Evolutionary conservation across 345 rosid species (phyloP), one percentile per base, ranked within the genome.

Genomic region (Leavenworthia alabamica): DNA sequence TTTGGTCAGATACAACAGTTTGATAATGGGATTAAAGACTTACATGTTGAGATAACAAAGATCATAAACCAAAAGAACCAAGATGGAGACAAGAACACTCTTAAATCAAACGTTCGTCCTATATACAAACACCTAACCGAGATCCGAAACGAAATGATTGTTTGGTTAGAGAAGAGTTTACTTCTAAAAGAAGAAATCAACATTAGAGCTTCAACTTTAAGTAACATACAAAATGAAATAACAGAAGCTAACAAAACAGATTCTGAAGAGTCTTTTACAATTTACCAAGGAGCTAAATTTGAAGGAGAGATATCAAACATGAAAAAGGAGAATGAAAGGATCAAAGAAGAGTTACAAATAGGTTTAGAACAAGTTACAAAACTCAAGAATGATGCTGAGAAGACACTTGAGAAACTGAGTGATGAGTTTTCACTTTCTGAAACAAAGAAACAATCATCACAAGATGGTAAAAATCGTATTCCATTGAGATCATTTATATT

Each of bases 1-100:
- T 83, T 85, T 65, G 80, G 83, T 10, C 87, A 87, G 73, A 79
- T 90, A 54, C 96, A 87, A 79, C 84, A 83, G 72, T 87, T 82
- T 37, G 90, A 84, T 47, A 79, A 1, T 20, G 22, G 22, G 22
- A 20, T 20, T 20, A 20, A 20, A 2, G 2, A 20, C 22, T 20
- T 20, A 20, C 22, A 20, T 20, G 22, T 20, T 20, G 22, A 20
- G 22, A 20, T 20, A 60, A 11, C 43, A 1, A 84, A 82, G 49
- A 83, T 93, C 22, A 81, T 74, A n/a, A 82, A 79, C 45, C 81
- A 77, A 64, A 77, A 77, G 64, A 81, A 77, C 73, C 80, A 70
- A 13, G 89, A 79, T 2, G 90, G 74, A 41, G 82, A 80, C 33
- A 70, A 77, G 56, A 73, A 73, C 56, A 60, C 74, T 53, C 50